A percentile compares a stretch with the other conserved stretches of the same genome.
These are phyloP conservation scores for Nitzschia sp. DNA, from an alignment of 108 stramenopile species.

Conservation along the genomic window DNA sequence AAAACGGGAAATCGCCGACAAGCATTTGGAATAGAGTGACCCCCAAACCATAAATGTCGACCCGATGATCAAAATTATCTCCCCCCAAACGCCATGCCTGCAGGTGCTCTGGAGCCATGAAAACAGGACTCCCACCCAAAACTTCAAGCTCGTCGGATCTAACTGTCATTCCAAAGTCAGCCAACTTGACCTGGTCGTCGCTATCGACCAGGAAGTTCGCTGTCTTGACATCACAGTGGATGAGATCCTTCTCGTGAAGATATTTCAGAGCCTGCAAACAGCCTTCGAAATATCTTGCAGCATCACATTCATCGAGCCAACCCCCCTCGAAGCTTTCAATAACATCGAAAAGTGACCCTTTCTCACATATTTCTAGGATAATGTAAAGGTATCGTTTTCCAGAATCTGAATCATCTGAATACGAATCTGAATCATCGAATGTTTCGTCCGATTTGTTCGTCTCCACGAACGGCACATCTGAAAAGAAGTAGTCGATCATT, in stretches of 20 bases:
- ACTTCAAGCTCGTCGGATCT: conserved; percentile 11
- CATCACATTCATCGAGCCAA: not conserved
- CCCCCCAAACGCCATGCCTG: conserved; percentile 26
- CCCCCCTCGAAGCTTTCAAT: conserved; percentile 2
- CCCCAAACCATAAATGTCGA: conserved; percentile 36
- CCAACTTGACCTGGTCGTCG: conserved; percentile 16
- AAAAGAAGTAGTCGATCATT: conserved; percentile 31
- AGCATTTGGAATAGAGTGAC: conserved; percentile 35
- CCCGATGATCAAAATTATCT: conserved; percentile 31
- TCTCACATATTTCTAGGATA: conserved; percentile 25
- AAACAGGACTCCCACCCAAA: conserved; percentile 26
- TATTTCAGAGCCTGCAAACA: conserved; percentile 10
- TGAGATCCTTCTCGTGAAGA: conserved; percentile 5
- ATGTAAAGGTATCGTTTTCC: conserved; percentile 6
- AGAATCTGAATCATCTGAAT: not conserved
- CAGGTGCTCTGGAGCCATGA: conserved; percentile 37
- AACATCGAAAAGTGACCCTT: conserved; percentile 8
- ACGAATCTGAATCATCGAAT: not conserved
- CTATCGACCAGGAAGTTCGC: conserved; percentile 20
- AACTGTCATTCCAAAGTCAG: conserved; percentile 34
- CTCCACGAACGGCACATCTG: conserved; percentile 7
- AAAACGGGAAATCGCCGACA: conserved; percentile 31
- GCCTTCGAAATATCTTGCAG: not conserved
- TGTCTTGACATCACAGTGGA: conserved; percentile 29
- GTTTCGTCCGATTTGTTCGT: no score